Conservation (phyloP, 805 yeast species). For the Myxozyma sirexii region DNA sequence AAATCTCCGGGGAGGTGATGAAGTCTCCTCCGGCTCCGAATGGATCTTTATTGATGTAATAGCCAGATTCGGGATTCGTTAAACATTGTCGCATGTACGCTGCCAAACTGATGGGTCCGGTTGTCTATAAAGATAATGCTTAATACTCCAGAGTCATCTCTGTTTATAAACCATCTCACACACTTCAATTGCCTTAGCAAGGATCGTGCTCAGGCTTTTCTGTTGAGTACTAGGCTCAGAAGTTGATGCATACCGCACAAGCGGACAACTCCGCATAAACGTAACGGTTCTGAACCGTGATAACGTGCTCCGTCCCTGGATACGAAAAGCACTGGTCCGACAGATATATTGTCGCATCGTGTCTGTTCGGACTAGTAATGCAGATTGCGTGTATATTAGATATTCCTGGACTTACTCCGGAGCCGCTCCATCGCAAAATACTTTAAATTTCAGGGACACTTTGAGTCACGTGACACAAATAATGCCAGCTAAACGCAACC, state of each 20-base stretch:
- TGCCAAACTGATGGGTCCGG: constrained; percentile 76
- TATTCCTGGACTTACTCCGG: not conserved
- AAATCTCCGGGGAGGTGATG: constrained; percentile 82
- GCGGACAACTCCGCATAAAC: not conserved
- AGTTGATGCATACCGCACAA: constrained; percentile 8
- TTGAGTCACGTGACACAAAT: not conserved
- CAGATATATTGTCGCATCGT: not conserved
- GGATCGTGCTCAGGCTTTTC: constrained; percentile 39
- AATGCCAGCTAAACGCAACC: too few species aligned
- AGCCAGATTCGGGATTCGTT: constrained; percentile 75
- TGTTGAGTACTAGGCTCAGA: not conserved
- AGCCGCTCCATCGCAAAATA: not conserved
- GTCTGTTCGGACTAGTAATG: not conserved
- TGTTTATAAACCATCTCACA: not conserved
- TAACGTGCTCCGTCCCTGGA: not conserved
- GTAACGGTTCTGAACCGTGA: not conserved
- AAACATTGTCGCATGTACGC: constrained; percentile 81
- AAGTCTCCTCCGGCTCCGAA: constrained; percentile 72
- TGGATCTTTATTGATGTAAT: constrained; percentile 78
- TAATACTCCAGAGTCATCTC: not conserved
- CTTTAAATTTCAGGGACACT: not conserved
- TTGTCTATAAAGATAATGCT: constrained; percentile 46
- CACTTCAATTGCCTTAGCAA: constrained; percentile 41
- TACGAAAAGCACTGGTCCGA: not conserved
- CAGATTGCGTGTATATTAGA: not conserved